Base-by-base conservation (phyloP, 2,329 filamentous ascomycete genomes). In the Pseudocercospora vitis region DNA sequence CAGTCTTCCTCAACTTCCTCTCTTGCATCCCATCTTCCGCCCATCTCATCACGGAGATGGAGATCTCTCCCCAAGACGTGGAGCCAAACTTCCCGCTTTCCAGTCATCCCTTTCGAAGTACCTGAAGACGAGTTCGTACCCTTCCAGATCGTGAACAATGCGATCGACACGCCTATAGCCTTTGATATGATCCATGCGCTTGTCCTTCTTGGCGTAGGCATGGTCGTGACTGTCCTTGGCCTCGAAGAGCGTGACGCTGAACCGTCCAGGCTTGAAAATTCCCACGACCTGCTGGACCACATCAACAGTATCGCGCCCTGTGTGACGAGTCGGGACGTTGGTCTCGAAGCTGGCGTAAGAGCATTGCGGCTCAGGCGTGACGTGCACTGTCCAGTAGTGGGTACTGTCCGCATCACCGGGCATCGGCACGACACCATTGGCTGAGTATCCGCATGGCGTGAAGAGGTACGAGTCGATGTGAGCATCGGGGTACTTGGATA, bases 291-390 rank as follows among this genome's bases (percentile, higher is more conserved):
- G 90, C 72, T 96, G 85, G 58, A 99, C 88, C 56, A 97, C 87
- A 60, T 96, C 92, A 21, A 85, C 84, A 0, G 92, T 96, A 70
- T 91, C 88, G 58, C 91, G 87, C 12, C 91, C 91, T 52, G 84
- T 89, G 35, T 96, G 90, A 4, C 85, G 86, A 21, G 90, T 88
- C 1, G 94, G 94, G 3, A 99, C 92, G 65, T 97, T 99, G 62
- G 94, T 97, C 78, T 99, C 94, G 69, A 99, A 99, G 1, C 91
- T 96, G 29, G 94, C 94, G 71, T 95, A 99, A 4, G 91, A 96
- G 78, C 92, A 99, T 67, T 96, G 85, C 11, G 92, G 90, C 78
- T 99, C 94, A 0, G 94, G 94, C 0, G 94, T 99, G 62, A 99
- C 94, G 69, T 99, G 94, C 19, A 99, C 94, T 1, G 92, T 99